phyloP scores from a whole-genome alignment of 805 yeast species.

The Komagataella populi region DNA sequence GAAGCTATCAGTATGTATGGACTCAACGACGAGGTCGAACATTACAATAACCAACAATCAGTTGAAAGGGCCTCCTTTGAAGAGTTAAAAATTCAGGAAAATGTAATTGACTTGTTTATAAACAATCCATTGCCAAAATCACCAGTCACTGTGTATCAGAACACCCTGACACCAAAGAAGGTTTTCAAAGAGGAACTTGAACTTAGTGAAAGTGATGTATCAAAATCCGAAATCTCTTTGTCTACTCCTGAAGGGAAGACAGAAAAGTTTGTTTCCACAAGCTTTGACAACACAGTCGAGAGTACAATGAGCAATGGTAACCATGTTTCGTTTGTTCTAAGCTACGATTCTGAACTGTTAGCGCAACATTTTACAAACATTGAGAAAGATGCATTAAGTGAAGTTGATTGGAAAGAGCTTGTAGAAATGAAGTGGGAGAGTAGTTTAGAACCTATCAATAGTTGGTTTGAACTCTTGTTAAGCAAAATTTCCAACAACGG shows the following conservation, averaged over 20 bases:
- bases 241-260: background rate
- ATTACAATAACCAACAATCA: background rate
- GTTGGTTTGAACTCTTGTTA: slow-evolving; percentile 72
- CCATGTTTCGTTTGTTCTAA: slow-evolving; percentile 76
- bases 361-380: slow-evolving; percentile 79
- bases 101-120: slow-evolving; percentile 20
- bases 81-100: slow-evolving; percentile 17
- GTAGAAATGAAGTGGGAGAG: slow-evolving; percentile 65
- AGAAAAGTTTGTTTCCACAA: background rate
- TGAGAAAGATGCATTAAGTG: slow-evolving; percentile 72
- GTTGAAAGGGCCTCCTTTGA: slow-evolving; percentile 8
- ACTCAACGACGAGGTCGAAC: slow-evolving; percentile 13
- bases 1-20: slow-evolving; percentile 9
- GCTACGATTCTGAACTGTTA: slow-evolving; percentile 49
- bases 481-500: slow-evolving; percentile 29
- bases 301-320: slow-evolving; percentile 28
- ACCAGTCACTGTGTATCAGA: background rate
- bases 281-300: slow-evolving; percentile 15
- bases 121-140: background rate
- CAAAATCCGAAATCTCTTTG: background rate
- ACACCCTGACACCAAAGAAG: background rate
- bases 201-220: background rate
- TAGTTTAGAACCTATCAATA: slow-evolving; percentile 51
- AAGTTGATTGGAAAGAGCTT: slow-evolving; percentile 86
- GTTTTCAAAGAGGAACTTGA: background rate